Base-by-base conservation (phyloP, 2,329 filamentous ascomycete species). In the Metarhizium sp. region DNA sequence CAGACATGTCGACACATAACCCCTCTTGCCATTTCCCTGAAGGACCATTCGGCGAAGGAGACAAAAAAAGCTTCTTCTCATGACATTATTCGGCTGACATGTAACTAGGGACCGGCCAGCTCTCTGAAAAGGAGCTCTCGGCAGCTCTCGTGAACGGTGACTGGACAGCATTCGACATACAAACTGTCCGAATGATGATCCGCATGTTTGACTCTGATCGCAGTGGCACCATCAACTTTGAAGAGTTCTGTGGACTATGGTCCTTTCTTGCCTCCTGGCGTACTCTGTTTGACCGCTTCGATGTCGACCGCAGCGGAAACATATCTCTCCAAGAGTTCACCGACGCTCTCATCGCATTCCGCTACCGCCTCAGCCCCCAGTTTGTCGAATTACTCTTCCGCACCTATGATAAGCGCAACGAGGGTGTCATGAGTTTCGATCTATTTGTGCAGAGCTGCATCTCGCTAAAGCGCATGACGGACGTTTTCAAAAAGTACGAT, bases 131-230 rank as follows among this genome's bases (percentile, higher is more conserved):
- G 52, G 92, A 97, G 71, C 85, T 99, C 46, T 87, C 89, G 10
- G 86, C 88, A 1, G 94, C 94, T 20, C 84, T 99, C 6, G 92
- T 97, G 57, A 99, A 99, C 68, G 92, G 92, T 55, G 94, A 99
- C 77, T 96, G 90, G 83, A 90, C 90, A 1, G 83, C 90, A 4
- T 99, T 99, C 70, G 92, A 99, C 71, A 80, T 85, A 4, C 88
- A 96, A 64, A 99, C 94, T 1, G 92, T 97, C 61, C 87, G 87
- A 66, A 96, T 97, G 90, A 96, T 99, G 92, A 96, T 99, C 62
- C 88, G 92, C 67, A 97, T 99, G 94, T 99, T 99, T 73, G 92
- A 97, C 74, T 89, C 87, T 57, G 89, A 96, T 73, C 87, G 89
- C 63, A 88, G 82, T 59, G 91, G 92, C 52, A 88, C 87, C 14